Conservation (phyloP, 208 protist species). For the Acanthamoeba castellanii region DNA sequence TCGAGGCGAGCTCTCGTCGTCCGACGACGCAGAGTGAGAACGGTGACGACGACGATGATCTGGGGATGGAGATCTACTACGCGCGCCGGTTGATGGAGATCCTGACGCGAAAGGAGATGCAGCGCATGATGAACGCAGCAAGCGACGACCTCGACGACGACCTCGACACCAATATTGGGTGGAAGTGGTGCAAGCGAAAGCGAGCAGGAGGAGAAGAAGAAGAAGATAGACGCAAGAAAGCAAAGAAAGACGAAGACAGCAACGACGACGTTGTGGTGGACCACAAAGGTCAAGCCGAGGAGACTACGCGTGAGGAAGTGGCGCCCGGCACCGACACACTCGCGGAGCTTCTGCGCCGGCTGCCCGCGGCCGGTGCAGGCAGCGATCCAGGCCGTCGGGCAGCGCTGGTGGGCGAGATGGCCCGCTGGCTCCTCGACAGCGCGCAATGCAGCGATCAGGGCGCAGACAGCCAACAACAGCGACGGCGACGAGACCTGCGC, state of each 20-base stretch:
- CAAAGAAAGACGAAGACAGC: not conserved
- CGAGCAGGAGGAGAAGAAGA: not conserved
- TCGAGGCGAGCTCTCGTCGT: not conserved
- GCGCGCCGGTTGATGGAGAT: not conserved
- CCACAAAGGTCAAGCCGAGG: not conserved
- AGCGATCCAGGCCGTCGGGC: too few species aligned
- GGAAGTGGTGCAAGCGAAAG: not conserved
- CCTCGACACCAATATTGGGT: too few species aligned
- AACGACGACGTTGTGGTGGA: not conserved
- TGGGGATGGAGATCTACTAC: constrained; percentile 45
- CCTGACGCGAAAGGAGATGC: not conserved
- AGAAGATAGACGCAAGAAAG: not conserved
- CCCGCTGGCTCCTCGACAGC: too few species aligned
- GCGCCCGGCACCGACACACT: too few species aligned
- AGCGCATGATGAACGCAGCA: not conserved
- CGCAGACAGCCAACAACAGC: too few species aligned
- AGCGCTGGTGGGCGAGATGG: too few species aligned
- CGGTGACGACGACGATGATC: not conserved
- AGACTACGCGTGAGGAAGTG: too few species aligned
- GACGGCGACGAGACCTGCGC: not conserved
- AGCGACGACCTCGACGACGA: not conserved
- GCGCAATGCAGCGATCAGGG: too few species aligned
- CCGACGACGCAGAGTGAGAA: not conserved
- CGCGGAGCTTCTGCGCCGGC: too few species aligned
- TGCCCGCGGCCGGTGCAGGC: too few species aligned